Evolutionary conservation across 2,329 filamentous ascomycete genomes (phyloP), one percentile per base, ranked within the genome.

Genomic region (Trichoderma arundinaceum): DNA sequence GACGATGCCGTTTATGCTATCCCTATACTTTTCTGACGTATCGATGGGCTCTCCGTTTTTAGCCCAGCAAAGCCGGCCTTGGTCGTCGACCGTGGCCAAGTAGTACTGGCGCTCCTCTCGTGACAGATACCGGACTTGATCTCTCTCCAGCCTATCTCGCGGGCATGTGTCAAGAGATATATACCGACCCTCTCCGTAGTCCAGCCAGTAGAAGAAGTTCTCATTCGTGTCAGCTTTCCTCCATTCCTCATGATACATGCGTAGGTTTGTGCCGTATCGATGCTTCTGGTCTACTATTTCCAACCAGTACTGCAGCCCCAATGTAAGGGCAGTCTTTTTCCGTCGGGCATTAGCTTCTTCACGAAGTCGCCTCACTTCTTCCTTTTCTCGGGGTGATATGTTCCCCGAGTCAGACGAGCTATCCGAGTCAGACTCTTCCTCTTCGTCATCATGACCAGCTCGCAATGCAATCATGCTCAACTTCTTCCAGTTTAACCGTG

Each of bases 201-300:
- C 94, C 1, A 97, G 82, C 93, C 94, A 97, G 78, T 93, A 94
- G 76, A 97, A 97, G 83, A 94, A 97, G 74, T 95, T 96, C 75
- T 97, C 90, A 4, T 88, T 86, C 0, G 92, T 94, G 33, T 91
- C 82, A 1, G 87, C 82, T 67, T 85, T 86, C 76, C 92, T 92
- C 94, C 94, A 97, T 69, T 91, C 87, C 66, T 88, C 86, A 73
- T 97, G 94, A 71, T 97, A 97, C 38, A 86, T 85, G 38, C 91
- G 84, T 58, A 97, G 77, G 70, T 95, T 96, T 62, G 88, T 90
- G 4, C 93, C 94, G 73, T 97, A 96, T 4, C 93, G 87, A 74
- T 97, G 93, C 76, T 96, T 94, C 53, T 88, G 79, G 74, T 95
- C 91, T 7, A 94, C 89, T 90, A 96, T 94, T 72, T 97, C 86